Evolutionary conservation across 2,329 filamentous ascomycete genomes (phyloP).

Genomic region (Fusarium torreyae): DNA sequence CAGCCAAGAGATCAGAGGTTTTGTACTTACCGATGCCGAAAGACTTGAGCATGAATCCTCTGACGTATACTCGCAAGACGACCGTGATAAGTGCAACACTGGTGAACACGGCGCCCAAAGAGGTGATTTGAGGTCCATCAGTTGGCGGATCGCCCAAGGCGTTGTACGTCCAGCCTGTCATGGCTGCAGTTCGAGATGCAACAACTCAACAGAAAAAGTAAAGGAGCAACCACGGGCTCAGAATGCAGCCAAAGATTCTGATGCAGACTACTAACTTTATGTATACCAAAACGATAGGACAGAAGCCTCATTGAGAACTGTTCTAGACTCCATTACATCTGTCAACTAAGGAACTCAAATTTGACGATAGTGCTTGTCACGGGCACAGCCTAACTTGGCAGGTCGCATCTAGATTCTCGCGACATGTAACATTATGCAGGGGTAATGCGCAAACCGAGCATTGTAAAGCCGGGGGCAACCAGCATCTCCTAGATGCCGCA

Average conservation of each 20-base stretch:
- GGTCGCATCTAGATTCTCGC: neutral
- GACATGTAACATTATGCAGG: constrained; percentile 4
- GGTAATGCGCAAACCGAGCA: neutral
- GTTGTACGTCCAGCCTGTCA: constrained; percentile 40
- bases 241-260: neutral
- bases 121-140: constrained; percentile 31
- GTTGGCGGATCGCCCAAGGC: constrained; percentile 21
- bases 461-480: neutral
- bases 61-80: constrained; percentile 26
- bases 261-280: neutral
- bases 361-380: neutral
- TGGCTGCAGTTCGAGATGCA: constrained; percentile 2
- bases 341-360: neutral
- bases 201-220: neutral
- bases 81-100: constrained; percentile 18
- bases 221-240: neutral
- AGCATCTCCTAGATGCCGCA: neutral
- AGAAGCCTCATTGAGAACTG: neutral
- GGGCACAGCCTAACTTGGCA: constrained; percentile 1
- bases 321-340: neutral
- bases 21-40: constrained; percentile 30
- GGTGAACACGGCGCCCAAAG: constrained; percentile 25
- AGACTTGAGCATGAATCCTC: constrained; percentile 33
- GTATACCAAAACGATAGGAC: neutral
- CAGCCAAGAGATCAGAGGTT: no score